phyloP scores from a whole-genome alignment of 108 stramenopile species.

The Cyclotella distinguenda region DNA sequence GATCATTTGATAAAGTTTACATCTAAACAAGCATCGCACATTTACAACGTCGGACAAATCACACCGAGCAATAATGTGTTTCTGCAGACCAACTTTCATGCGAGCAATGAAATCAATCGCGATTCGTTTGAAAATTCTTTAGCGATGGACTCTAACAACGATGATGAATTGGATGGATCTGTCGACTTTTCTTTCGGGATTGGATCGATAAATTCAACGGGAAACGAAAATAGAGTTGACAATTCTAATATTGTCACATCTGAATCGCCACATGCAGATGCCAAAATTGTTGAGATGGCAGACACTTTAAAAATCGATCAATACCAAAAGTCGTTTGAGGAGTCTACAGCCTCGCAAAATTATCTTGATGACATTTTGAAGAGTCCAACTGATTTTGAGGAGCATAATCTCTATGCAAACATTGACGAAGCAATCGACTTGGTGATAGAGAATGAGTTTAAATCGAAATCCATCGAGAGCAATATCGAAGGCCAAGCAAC shows the following conservation, averaged over 20 bases:
- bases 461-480: neutral
- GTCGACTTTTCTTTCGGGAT: neutral
- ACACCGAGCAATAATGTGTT: too few species aligned
- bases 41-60: too few species aligned
- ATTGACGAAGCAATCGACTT: too few species aligned
- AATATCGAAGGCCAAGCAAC: neutral
- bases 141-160: neutral
- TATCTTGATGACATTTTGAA: slow-evolving; percentile 2
- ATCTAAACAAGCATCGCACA: slow-evolving; percentile 1
- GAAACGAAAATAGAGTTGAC: too few species aligned
- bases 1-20: slow-evolving; percentile 19
- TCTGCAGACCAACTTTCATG: too few species aligned
- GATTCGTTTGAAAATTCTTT: neutral
- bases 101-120: neutral
- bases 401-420: neutral
- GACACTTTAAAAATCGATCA: neutral
- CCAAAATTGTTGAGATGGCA: too few species aligned
- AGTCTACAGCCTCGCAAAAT: slow-evolving; percentile 17
- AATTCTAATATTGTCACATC: too few species aligned
- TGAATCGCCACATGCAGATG: neutral
- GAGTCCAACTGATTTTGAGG: too few species aligned
- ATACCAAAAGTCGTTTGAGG: slow-evolving; percentile 2
- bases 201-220: too few species aligned
- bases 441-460: neutral
- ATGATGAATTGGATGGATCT: neutral